Evolutionary conservation across 73 alveolate species (phyloP).

Genomic region (Durusdinium trenchii): DNA sequence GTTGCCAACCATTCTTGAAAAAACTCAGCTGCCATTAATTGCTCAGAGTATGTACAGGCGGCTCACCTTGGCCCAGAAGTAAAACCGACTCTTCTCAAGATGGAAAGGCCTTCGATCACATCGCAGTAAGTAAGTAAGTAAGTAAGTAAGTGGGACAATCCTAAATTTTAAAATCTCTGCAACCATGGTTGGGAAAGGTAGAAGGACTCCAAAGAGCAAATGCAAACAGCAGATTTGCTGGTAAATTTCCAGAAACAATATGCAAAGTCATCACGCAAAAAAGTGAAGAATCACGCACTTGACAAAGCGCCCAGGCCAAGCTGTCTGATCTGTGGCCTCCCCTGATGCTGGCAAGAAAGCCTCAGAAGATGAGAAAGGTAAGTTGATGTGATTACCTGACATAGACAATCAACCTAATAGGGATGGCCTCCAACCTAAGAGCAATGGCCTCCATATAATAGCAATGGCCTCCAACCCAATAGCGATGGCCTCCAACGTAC

Average conservation of each 20-base stretch:
- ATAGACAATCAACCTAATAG: too few relatives aligned
- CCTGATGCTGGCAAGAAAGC: conserved; percentile 35
- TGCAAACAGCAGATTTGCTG: neutral
- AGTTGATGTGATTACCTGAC: too few relatives aligned
- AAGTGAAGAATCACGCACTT: neutral
- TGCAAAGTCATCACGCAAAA: neutral
- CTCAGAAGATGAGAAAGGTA: too few relatives aligned
- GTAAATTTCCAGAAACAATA: neutral
- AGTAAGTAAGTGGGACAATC: too few relatives aligned
- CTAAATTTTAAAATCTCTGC: neutral
- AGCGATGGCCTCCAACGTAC: too few relatives aligned
- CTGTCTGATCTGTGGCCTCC: neutral
- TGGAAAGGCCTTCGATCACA: too few relatives aligned
- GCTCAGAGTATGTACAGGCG: conserved; percentile 39
- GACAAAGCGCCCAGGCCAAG: neutral
- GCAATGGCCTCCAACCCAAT: too few relatives aligned
- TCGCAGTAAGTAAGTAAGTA: too few relatives aligned
- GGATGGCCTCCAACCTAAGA: too few relatives aligned
- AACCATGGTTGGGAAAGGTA: neutral
- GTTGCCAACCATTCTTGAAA: neutral
- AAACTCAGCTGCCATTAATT: conserved; percentile 31
- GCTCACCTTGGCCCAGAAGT: conserved; percentile 29
- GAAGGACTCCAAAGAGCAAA: neutral
- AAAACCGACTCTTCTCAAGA: too few relatives aligned
- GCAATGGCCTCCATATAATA: too few relatives aligned